Evolutionary conservation across 352 stramenopile species (phyloP).

Genomic region (Globisporangium uncinulatum): DNA sequence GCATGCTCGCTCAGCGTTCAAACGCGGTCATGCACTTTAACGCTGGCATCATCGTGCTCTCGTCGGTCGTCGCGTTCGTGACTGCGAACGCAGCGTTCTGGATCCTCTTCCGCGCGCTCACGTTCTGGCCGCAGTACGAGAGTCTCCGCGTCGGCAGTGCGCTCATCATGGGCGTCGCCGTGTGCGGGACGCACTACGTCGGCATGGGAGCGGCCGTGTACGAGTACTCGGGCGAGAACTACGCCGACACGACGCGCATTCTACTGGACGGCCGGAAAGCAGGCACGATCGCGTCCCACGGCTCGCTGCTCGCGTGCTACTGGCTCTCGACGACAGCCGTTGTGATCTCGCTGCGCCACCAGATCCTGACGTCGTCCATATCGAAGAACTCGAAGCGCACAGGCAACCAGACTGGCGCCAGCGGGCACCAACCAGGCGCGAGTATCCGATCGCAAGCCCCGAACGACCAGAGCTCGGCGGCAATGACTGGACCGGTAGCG

Average conservation of each 20-base stretch:
- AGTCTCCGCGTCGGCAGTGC: slow-evolving; percentile 41
- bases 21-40: slow-evolving; percentile 33
- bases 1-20: slow-evolving; percentile 58
- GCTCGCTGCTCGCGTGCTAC: slow-evolving; percentile 46
- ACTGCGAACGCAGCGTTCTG: slow-evolving; percentile 59
- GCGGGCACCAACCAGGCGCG: too few relatives aligned
- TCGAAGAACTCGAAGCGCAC: background rate
- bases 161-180: slow-evolving; percentile 55
- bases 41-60: slow-evolving; percentile 35
- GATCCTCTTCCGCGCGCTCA: slow-evolving; percentile 66
- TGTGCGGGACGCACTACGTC: slow-evolving; percentile 57
- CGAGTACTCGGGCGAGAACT: slow-evolving; percentile 24
- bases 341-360: too few relatives aligned
- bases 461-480: too few relatives aligned
- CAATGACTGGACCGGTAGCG: too few relatives aligned
- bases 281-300: slow-evolving; percentile 32
- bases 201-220: slow-evolving; percentile 47
- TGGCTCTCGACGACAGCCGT: slow-evolving; percentile 28
- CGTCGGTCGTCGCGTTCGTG: slow-evolving; percentile 47
- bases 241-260: slow-evolving; percentile 15
- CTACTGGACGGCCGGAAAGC: slow-evolving; percentile 30
- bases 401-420: too few relatives aligned
- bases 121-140: slow-evolving; percentile 57
- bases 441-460: too few relatives aligned
- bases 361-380: too few relatives aligned